These are phyloP conservation scores for Discostella pseudostelligera DNA, from an alignment of 108 stramenopile species.

Conservation along the genomic window DNA sequence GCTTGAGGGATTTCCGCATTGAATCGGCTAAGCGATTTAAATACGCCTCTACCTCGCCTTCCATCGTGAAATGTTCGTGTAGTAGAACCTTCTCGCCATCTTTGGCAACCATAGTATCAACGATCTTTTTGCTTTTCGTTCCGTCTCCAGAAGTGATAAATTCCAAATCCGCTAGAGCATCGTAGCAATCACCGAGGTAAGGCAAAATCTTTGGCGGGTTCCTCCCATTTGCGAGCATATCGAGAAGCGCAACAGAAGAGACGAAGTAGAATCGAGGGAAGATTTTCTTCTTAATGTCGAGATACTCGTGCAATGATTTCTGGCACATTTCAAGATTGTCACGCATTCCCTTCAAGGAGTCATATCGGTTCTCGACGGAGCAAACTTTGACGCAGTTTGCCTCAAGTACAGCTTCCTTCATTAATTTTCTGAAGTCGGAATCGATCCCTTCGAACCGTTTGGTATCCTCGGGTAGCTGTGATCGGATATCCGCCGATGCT, in stretches of 20 bases:
- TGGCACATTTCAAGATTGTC: conserved; percentile 87
- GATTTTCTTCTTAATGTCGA: conserved; percentile 93
- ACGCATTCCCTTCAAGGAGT: conserved; percentile 74
- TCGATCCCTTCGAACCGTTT: conserved; percentile 91
- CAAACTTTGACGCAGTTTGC: conserved; percentile 76
- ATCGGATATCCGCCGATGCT: conserved; percentile 86
- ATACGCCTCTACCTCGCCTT: conserved; percentile 86
- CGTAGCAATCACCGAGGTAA: conserved; percentile 91
- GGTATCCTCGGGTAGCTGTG: conserved; percentile 89
- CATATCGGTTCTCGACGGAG: conserved; percentile 76
- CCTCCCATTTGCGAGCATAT: conserved; percentile 91
- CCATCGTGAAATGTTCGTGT: conserved; percentile 71
- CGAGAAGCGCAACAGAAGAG: conserved; percentile 83
- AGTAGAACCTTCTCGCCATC: conserved; percentile 78
- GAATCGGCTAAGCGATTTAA: conserved; percentile 85
- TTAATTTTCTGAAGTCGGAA: conserved; percentile 86
- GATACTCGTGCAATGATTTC: conserved; percentile 89
- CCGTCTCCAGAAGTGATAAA: conserved; percentile 69
- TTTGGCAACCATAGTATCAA: conserved; percentile 81
- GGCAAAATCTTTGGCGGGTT: conserved; percentile 90
- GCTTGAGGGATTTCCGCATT: conserved; percentile 76
- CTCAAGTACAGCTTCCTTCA: conserved; percentile 82
- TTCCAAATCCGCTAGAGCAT: conserved; percentile 71
- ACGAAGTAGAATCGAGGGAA: conserved; percentile 94
- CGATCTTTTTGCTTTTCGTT: conserved; percentile 48